Percentiles rank a stretch among this genome's conserved stretches.
Evolutionary conservation across 2,329 filamentous ascomycete genomes (phyloP).

Genomic region (Fusarium sp.): DNA sequence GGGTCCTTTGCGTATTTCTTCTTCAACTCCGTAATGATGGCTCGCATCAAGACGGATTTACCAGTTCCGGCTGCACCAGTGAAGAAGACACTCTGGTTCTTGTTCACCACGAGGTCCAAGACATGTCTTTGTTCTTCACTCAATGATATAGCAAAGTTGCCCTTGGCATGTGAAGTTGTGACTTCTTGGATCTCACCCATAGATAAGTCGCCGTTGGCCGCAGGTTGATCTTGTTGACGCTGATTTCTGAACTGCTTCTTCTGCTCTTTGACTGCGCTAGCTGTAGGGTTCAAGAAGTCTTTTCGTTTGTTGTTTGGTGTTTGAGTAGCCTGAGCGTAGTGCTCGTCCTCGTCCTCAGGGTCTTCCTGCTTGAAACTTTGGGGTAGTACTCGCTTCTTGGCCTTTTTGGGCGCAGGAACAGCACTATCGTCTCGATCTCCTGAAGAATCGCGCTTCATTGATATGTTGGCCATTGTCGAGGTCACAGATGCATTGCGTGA

Average conservation of each 20-base stretch:
- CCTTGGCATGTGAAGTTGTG: slow-evolving; percentile 47
- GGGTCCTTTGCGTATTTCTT: slow-evolving; percentile 81
- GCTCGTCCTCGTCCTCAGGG: slow-evolving; percentile 52
- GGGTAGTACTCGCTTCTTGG: slow-evolving; percentile 76
- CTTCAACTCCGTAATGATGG: slow-evolving; percentile 86
- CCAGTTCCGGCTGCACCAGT: slow-evolving; percentile 96
- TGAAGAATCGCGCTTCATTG: slow-evolving; percentile 59
- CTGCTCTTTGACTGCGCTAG: slow-evolving; percentile 67
- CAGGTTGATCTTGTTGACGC: slow-evolving; percentile 55
- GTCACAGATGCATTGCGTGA: slow-evolving; percentile 27
- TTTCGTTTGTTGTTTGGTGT: slow-evolving; percentile 47
- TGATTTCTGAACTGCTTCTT: slow-evolving; percentile 79
- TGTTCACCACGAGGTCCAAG: slow-evolving; percentile 82
- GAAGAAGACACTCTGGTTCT: slow-evolving; percentile 93
- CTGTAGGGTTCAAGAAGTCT: slow-evolving; percentile 45
- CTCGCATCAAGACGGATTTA: slow-evolving; percentile 94
- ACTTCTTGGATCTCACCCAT: slow-evolving; percentile 58
- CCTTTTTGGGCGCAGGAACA: slow-evolving; percentile 49
- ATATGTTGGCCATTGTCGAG: slow-evolving; percentile 40
- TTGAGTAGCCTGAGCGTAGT: slow-evolving; percentile 24
- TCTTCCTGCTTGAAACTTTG: slow-evolving; percentile 54
- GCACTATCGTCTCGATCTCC: slow-evolving; percentile 48
- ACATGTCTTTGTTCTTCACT: slow-evolving; percentile 90
- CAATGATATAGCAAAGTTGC: slow-evolving; percentile 71
- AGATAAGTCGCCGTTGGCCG: slow-evolving; percentile 51